Evolutionary conservation across 2,329 filamentous ascomycete genomes (phyloP).

Genomic region (Arthrinium phaeospermum): DNA sequence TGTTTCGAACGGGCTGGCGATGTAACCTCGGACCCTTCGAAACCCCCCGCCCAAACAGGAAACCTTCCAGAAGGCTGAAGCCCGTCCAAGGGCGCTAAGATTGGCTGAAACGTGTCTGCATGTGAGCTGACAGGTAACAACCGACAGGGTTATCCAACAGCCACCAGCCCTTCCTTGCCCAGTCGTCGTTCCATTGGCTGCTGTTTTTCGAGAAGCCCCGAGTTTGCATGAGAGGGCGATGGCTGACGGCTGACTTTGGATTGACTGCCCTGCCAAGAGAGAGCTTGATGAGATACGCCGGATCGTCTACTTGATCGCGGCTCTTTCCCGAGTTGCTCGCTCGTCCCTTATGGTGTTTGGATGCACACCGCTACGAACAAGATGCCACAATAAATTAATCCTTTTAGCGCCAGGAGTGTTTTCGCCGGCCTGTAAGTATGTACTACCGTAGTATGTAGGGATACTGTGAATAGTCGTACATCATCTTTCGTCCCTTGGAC

Average conservation of each 20-base stretch:
- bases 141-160: no score
- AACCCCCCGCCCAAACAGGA: constrained; percentile 18
- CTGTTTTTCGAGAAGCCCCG: background rate
- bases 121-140: constrained; percentile 3
- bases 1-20: constrained; percentile 4
- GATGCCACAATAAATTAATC: background rate
- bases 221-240: background rate
- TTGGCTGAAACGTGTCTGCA: constrained; percentile 13
- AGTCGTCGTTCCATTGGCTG: background rate
- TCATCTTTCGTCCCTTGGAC: background rate
- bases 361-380: background rate
- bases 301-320: background rate
- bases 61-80: constrained; percentile 18
- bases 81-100: background rate
- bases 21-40: constrained; percentile 15
- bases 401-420: constrained; percentile 7
- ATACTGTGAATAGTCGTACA: constrained; percentile 5
- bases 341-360: background rate
- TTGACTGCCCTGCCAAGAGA: no score
- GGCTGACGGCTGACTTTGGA: background rate
- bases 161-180: no score
- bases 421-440: background rate
- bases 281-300: background rate
- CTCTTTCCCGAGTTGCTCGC: background rate
- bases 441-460: background rate